Conservation (phyloP, 768 basidiomycete species). For the Kwoniella dejecticola region DNA sequence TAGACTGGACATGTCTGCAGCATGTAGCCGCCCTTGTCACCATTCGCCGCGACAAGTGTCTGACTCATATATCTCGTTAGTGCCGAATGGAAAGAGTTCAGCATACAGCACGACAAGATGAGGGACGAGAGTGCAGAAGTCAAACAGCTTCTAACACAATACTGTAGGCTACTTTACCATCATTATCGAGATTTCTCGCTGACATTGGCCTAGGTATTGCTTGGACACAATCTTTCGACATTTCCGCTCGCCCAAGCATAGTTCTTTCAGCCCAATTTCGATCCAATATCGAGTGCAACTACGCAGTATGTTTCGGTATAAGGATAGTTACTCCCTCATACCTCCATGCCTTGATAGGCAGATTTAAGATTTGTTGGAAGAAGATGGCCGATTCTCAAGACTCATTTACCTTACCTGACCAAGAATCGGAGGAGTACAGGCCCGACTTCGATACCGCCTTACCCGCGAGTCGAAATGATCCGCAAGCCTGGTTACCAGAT, state of each 20-base stretch:
- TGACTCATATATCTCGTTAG: constrained; percentile 12
- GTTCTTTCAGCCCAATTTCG: constrained; percentile 33
- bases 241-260: constrained; percentile 22
- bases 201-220: constrained; percentile 31
- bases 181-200: neutral
- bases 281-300: constrained; percentile 34
- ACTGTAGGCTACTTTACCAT: constrained; percentile 27
- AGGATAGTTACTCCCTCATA: constrained; percentile 38
- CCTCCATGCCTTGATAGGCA: constrained; percentile 25
- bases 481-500: constrained; percentile 38
- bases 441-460: constrained; percentile 29
- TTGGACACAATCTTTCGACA: constrained; percentile 33
- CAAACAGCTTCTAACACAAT: constrained; percentile 17
- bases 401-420: constrained; percentile 36
- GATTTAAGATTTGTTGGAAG: constrained; percentile 35
- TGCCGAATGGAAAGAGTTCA: constrained; percentile 30
- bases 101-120: constrained; percentile 34
- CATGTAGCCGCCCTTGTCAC: too few relatives aligned
- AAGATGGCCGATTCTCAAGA: constrained; percentile 43
- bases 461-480: constrained; percentile 12
- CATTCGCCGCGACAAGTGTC: too few relatives aligned
- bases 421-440: constrained; percentile 17
- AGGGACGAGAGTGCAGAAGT: constrained; percentile 38
- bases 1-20: too few relatives aligned
- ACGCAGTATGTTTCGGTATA: constrained; percentile 43